Conservation (phyloP, 345 rosid genomes). For the Melaleuca quinquenervia region DNA sequence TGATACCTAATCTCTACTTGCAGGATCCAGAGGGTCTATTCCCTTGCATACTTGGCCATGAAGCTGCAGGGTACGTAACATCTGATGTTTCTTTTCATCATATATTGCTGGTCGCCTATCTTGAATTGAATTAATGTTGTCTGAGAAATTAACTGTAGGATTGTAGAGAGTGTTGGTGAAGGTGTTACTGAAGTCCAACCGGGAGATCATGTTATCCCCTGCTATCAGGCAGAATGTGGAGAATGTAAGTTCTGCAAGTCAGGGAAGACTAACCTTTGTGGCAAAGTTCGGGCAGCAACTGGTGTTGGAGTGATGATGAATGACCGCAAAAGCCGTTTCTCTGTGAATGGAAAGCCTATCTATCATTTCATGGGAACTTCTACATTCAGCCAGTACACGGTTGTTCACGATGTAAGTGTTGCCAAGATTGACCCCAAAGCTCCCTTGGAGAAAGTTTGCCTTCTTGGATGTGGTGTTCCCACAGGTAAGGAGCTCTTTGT, state of each 20-base stretch:
- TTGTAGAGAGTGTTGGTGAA: conserved; percentile 98
- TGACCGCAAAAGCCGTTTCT: conserved; percentile 80
- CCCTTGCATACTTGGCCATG: conserved; percentile 97
- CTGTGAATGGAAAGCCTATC: conserved; percentile 72
- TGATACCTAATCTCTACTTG: conserved; percentile 1
- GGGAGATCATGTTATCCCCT: conserved; percentile 96
- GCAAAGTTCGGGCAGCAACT: conserved; percentile 85
- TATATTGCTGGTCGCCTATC: not conserved
- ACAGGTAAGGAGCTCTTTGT: conserved; percentile 44
- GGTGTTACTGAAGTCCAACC: conserved; percentile 86
- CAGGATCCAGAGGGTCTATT: conserved; percentile 96
- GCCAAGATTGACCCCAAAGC: conserved; percentile 89
- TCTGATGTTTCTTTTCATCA: not conserved
- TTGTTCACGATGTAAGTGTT: conserved; percentile 96
- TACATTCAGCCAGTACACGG: conserved; percentile 94
- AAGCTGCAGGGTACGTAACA: conserved; percentile 80
- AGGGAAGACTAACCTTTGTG: conserved; percentile 97
- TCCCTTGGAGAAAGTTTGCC: conserved; percentile 97
- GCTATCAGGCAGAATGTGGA: conserved; percentile 97
- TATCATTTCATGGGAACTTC: conserved; percentile 99
- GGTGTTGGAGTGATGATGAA: conserved; percentile 96
- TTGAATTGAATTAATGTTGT: not conserved
- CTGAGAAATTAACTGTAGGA: conserved; percentile 21
- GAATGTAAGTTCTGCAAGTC: conserved; percentile 98
- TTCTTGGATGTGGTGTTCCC: conserved; percentile 99